Conservation (phyloP, 768 basidiomycete species). For the Pleurotus giganteus region DNA sequence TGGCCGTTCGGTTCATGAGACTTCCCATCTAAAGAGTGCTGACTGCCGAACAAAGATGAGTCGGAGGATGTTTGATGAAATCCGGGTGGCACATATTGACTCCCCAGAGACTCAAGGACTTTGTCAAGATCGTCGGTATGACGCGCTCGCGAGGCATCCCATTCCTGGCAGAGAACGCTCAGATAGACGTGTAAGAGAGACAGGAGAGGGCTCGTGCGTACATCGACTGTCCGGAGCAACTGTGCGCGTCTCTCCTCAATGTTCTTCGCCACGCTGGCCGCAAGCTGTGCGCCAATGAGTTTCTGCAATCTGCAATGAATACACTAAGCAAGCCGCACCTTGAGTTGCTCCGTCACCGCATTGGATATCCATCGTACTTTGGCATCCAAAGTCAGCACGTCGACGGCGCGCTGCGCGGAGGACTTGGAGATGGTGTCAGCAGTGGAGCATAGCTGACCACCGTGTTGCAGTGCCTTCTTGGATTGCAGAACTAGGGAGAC, state of each 20-base stretch:
- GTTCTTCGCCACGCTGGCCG: constrained; percentile 67
- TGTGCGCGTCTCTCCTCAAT: constrained; percentile 69
- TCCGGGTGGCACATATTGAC: constrained; percentile 73
- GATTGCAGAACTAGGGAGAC: constrained; percentile 77
- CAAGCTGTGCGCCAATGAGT: constrained; percentile 46
- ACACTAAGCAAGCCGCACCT: constrained; percentile 38
- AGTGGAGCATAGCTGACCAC: constrained; percentile 69
- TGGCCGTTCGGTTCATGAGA: constrained; percentile 16
- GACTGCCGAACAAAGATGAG: constrained; percentile 80
- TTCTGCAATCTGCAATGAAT: not conserved
- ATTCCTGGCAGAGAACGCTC: constrained; percentile 44
- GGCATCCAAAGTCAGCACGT: constrained; percentile 76
- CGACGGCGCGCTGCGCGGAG: constrained; percentile 65
- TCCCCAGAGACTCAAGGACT: constrained; percentile 69
- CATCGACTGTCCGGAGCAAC: constrained; percentile 61
- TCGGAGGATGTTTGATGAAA: constrained; percentile 68
- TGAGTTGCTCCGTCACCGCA: constrained; percentile 73
- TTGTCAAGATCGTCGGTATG: constrained; percentile 62
- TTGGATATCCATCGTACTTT: constrained; percentile 77
- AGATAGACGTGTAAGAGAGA: not conserved
- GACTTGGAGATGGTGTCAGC: constrained; percentile 63
- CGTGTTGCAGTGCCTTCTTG: constrained; percentile 79
- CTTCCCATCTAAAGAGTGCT: constrained; percentile 47
- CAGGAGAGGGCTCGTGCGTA: constrained; percentile 24
- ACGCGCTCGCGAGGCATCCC: constrained; percentile 64